Conservation (phyloP, 371 early-diverging fungal genomes). For the Mucor indicus region DNA sequence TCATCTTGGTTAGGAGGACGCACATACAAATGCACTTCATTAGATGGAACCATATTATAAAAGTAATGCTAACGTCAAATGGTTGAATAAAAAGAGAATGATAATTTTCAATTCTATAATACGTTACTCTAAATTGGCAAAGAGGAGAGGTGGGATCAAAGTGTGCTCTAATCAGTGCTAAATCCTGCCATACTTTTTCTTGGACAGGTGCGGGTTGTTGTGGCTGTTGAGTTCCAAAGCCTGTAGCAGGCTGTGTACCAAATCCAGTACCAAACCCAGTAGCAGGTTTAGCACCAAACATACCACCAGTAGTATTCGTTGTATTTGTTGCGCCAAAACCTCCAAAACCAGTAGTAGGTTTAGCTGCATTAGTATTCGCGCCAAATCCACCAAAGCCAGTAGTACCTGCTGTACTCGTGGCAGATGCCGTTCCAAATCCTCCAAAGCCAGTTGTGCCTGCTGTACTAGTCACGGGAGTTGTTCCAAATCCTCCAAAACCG, state of each 20-base stretch:
- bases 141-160: constrained; percentile 79
- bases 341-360: constrained; percentile 10
- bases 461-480: constrained; percentile 1
- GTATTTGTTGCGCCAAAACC: constrained; percentile 18
- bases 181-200: constrained; percentile 32
- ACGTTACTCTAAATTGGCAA: constrained; percentile 71
- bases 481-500: constrained; percentile 2
- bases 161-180: constrained; percentile 57
- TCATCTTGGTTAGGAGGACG: constrained; percentile 72
- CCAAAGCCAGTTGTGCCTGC: neutral
- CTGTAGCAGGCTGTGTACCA: neutral
- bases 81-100: neutral
- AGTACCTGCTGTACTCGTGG: neutral
- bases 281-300: constrained; percentile 1
- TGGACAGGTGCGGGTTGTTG: constrained; percentile 9
- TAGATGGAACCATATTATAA: constrained; percentile 86
- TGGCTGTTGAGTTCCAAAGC: constrained; percentile 17
- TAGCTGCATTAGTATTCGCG: neutral
- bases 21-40: constrained; percentile 72
- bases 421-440: constrained; percentile 3
- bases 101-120: neutral
- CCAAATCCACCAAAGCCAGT: constrained; percentile 10
- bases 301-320: too few relatives aligned
- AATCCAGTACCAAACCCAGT: neutral
- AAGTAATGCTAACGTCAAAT: constrained; percentile 66